Percentiles rank a stretch among this genome's conserved stretches.
Conservation (phyloP, 805 yeast species). For the Candida palmyrensis region DNA sequence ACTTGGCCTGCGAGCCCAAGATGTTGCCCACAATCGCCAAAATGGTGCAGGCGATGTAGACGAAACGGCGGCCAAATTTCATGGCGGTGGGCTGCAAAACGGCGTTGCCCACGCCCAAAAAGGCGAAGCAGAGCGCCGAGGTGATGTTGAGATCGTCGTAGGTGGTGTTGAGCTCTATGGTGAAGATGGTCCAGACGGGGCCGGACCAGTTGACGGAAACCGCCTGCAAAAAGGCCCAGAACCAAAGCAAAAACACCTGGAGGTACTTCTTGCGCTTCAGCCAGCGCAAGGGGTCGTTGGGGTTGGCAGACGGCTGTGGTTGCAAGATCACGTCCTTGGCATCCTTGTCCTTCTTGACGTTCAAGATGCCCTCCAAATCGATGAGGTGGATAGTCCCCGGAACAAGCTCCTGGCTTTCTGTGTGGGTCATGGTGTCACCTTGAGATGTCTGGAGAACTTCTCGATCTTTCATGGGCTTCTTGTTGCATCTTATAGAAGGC, state of each 20-base stretch:
- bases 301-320: slow-evolving; percentile 30
- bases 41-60: slow-evolving; percentile 23
- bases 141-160: slow-evolving; percentile 18
- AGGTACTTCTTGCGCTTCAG: slow-evolving; percentile 20
- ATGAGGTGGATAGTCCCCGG: slow-evolving; percentile 52
- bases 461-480: too few relatives aligned
- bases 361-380: slow-evolving; percentile 31
- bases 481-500: too few relatives aligned
- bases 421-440: too few relatives aligned
- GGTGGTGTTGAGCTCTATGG: slow-evolving; percentile 18
- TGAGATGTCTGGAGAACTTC: too few relatives aligned
- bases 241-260: slow-evolving; percentile 23
- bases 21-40: slow-evolving; percentile 17
- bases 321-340: slow-evolving; percentile 21
- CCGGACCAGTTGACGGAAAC: slow-evolving; percentile 15
- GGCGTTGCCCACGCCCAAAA: slow-evolving; percentile 30
- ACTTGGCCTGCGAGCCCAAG: slow-evolving; percentile 21
- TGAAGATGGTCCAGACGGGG: slow-evolving; percentile 25
- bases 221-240: slow-evolving; percentile 24
- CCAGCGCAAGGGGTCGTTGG: slow-evolving; percentile 35
- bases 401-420: slow-evolving; percentile 28
- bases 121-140: slow-evolving; percentile 24
- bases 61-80: slow-evolving; percentile 25
- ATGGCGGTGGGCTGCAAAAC: slow-evolving; percentile 32
- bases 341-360: slow-evolving; percentile 19